Evolutionary conservation across 169 alveolate genomes (phyloP), one percentile per base, ranked within the genome.

Genomic region (Cryptosporidium muris): DNA sequence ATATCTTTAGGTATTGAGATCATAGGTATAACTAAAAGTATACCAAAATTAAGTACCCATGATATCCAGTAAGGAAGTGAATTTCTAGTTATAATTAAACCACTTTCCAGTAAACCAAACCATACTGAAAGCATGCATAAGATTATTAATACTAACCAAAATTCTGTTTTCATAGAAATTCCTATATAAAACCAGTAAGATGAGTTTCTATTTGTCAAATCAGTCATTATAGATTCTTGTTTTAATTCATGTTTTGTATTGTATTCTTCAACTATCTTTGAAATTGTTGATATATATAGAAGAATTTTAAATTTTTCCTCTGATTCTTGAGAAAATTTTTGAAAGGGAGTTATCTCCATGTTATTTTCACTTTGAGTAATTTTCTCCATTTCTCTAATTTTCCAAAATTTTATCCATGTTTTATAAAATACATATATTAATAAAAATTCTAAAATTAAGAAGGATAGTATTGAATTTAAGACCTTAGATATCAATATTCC

Each of bases 101-200:
- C 85, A 74, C 85, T 40, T 8, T 74, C 85, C 11, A 74, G 34
- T 25, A 40, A 16, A 56, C 63, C 54, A n/a, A 60, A 58, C 68
- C 47, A 56, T 42, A 74, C n/a, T 11, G 85, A 74, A 42, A 74
- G 11, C 9, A 74, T 9, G 12, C 74, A 74, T 8, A 74, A 51
- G 7, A 42, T 0, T 16, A 54, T 16, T 40, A 74, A 74, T 7
- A 37, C 38, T 54, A 56, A 9, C 85, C 85, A 74, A 6, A n/a
- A 40, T 48, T 58, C 54, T 3, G 53, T 12, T 40, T 64, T 11
- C 11, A 16, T 9, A n/a, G 11, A 45, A n/a, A 4, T 45, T 64
- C 38, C 42, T 3, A 60, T 16, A 16, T 11, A 60, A 34, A 4
- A 34, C 48, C 4, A 16, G 11, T 12, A n/a, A 16, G 11, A 37